Percentiles rank a stretch among this genome's conserved stretches.
These are phyloP conservation scores for Entomortierella parvispora DNA, from an alignment of 192 early-diverging fungal species.

Conservation along the genomic window DNA sequence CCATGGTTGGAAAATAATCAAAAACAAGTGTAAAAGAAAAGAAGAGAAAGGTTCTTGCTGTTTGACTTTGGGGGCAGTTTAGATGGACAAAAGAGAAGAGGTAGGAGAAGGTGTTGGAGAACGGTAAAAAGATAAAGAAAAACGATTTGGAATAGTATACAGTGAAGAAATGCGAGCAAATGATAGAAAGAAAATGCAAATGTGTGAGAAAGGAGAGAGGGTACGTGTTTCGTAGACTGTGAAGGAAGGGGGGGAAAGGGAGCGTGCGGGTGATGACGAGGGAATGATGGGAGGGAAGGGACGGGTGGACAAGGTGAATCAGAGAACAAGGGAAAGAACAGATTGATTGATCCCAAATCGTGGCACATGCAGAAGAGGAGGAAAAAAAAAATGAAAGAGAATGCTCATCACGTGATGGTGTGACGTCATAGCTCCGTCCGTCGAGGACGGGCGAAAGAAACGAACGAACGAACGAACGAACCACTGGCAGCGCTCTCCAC, in stretches of 20 bases:
- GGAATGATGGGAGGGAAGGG: no score
- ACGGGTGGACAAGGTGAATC: no score
- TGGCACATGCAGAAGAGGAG: not conserved
- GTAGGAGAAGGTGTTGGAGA: not conserved
- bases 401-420: no score
- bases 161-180: not conserved
- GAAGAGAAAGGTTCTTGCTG: not conserved
- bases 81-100: not conserved
- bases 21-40: not conserved
- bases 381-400: not conserved
- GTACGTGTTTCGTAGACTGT: not conserved
- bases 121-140: not conserved
- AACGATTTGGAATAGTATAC: not conserved
- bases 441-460: conserved; percentile 4
- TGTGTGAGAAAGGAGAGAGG: not conserved
- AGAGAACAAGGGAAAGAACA: not conserved
- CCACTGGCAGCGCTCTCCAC: no score
- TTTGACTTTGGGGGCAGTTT: not conserved
- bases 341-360: no score
- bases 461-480: conserved; percentile 5
- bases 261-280: no score
- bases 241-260: no score
- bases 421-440: no score
- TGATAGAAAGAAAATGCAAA: not conserved
- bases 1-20: conserved; percentile 33